phyloP scores from a whole-genome alignment of 176 grass and related monocot genomes.

The Musa acuminata region DNA sequence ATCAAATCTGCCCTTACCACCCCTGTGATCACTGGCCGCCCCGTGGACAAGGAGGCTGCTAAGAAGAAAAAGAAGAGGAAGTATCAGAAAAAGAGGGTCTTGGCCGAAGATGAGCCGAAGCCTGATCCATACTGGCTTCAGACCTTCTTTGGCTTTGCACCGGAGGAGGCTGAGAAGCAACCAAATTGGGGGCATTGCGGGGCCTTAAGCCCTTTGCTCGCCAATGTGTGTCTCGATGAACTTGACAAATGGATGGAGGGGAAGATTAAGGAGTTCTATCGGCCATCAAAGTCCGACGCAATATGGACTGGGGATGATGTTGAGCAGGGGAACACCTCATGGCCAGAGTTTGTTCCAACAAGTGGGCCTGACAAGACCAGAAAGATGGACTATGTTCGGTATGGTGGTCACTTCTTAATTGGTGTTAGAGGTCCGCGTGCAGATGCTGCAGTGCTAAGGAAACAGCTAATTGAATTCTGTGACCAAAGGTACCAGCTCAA shows the following conservation, averaged over 20 bases:
- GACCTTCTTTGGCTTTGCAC: slow-evolving; percentile 91
- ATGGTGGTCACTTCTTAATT: slow-evolving; percentile 79
- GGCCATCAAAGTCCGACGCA: slow-evolving; percentile 71
- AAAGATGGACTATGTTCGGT: slow-evolving; percentile 88
- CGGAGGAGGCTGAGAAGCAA: slow-evolving; percentile 60
- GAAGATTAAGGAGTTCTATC: slow-evolving; percentile 78
- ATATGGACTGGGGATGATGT: slow-evolving; percentile 38
- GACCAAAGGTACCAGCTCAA: slow-evolving; percentile 71
- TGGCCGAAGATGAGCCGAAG: slow-evolving; percentile 87
- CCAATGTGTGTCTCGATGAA: slow-evolving; percentile 77
- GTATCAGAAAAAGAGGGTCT: slow-evolving; percentile 85
- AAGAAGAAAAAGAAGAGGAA: slow-evolving; percentile 81
- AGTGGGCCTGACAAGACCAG: slow-evolving; percentile 87
- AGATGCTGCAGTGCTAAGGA: slow-evolving; percentile 67
- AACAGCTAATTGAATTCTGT: slow-evolving; percentile 84
- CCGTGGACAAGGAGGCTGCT: slow-evolving; percentile 28
- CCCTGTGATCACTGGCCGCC: slow-evolving; percentile 38
- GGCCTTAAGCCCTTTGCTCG: slow-evolving; percentile 65
- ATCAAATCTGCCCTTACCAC: slow-evolving; percentile 60
- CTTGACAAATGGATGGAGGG: slow-evolving; percentile 87
- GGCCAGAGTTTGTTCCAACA: slow-evolving; percentile 94
- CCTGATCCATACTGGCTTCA: slow-evolving; percentile 89
- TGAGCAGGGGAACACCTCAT: slow-evolving; percentile 82
- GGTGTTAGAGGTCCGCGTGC: slow-evolving; percentile 77
- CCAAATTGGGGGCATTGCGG: slow-evolving; percentile 90